Evolutionary conservation across 1,284 basidiomycete genomes (phyloP), one percentile per base, ranked within the genome.

Genomic region (Ganoderma meredithae): DNA sequence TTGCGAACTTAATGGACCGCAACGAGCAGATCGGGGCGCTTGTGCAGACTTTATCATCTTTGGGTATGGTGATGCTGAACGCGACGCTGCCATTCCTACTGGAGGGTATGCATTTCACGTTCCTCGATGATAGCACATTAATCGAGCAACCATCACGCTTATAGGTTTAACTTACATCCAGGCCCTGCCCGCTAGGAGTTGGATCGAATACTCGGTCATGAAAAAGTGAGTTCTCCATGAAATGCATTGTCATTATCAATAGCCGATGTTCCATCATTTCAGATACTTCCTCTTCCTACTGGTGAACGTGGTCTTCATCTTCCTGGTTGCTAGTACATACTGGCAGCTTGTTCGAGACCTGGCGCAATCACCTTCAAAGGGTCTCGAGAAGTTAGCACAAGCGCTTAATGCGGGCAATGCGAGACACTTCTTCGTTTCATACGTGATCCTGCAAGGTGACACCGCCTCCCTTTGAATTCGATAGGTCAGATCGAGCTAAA

Each of bases 221-320:
- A 95, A 93, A 75, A 99, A 98, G 94, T 97, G 69, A 68, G 88
- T 80, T 13, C n/a, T 25, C 19, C 13, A 13, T 12, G 8, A 5
- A 8, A 60, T 15, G 7, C 1, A 17, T 12, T 13, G 7, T 13
- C 25, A 44, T 10, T 12, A 2, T 3, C 19, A 39, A 25, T 19
- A 17, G n/a, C 41, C 44, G 15, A 63, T 17, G 58, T 22, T 10
- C 39, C 8, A 27, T 53, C 10, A 36, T 60, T 25, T 15, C 73
- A 96, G 95, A 86, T 96, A 98, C 78, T 95, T 98, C 76, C 84
- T 99, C 56, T 98, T 98, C 83, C 86, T 99, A 0, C 86, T 99
- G 68, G 85, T 96, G 79, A 97, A 97, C 72, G 97, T 98, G 55
- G 92, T 99, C 40, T 98, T 99, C 81, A 95, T 98, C 72, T 98